Percentiles rank a stretch among this genome's conserved stretches.
Evolutionary conservation across 2,329 filamentous ascomycete species (phyloP).

Genomic region (Xylaria sp.): DNA sequence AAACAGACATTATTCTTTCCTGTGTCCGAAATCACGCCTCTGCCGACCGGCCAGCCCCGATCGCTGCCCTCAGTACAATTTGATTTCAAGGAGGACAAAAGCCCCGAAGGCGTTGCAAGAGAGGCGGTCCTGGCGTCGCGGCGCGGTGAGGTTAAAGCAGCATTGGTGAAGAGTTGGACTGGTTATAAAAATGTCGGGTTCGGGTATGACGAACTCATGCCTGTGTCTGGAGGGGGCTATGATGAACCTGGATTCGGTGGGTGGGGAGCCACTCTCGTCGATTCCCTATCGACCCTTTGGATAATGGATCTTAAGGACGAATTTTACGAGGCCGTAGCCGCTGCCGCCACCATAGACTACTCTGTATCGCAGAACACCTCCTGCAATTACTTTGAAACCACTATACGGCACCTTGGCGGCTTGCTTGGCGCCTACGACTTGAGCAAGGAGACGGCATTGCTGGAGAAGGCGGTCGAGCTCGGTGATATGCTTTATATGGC

Average conservation of each 20-base stretch:
- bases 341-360: slow-evolving; percentile 62
- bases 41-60: slow-evolving; percentile 43
- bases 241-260: slow-evolving; percentile 46
- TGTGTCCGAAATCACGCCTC: slow-evolving; percentile 42
- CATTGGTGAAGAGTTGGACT: slow-evolving; percentile 58
- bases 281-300: slow-evolving; percentile 69
- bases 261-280: slow-evolving; percentile 67
- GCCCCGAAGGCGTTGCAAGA: slow-evolving; percentile 41
- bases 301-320: slow-evolving; percentile 69
- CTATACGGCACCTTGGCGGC: slow-evolving; percentile 59
- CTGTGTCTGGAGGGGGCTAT: slow-evolving; percentile 44
- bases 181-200: slow-evolving; percentile 57
- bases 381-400: slow-evolving; percentile 59
- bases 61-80: slow-evolving; percentile 45
- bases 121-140: slow-evolving; percentile 44
- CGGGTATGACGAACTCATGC: slow-evolving; percentile 45
- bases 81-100: slow-evolving; percentile 43
- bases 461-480: slow-evolving; percentile 57
- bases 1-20: slow-evolving; percentile 42
- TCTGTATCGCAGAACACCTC: slow-evolving; percentile 52
- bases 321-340: slow-evolving; percentile 63
- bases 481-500: slow-evolving; percentile 60
- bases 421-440: slow-evolving; percentile 59
- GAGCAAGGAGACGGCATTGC: slow-evolving; percentile 53
- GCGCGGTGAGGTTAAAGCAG: slow-evolving; percentile 53